Base-by-base conservation (phyloP, 768 basidiomycete genomes). In the Amanita molliuscula region DNA sequence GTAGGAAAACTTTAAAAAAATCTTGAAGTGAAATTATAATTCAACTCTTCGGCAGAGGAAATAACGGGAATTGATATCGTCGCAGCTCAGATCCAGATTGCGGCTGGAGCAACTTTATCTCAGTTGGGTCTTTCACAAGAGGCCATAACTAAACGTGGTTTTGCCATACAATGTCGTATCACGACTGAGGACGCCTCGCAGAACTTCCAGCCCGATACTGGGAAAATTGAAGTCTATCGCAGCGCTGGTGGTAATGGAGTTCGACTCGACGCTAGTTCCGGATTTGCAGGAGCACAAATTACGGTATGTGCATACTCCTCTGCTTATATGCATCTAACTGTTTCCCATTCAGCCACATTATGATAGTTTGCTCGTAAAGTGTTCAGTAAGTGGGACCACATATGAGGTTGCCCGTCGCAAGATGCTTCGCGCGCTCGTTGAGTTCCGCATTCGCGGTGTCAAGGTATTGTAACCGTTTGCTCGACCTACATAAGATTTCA, bases 31-130 rank as follows among this genome's bases (percentile, higher is more conserved):
- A 26, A 43, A 20, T 31, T 26, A 48, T 36, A 47, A 44, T 47
- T 59, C 34, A 46, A 35, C 36, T 48, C 43, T 50, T 25, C 63
- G 31, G 13, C 5, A 94, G 96, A 98, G 87, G 94, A 97, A 64
- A 99, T 99, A 61, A 98, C 96, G 53, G 96, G 96, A 45, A 93
- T 98, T 65, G 96, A 99, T 62, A 95, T 99, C 55, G 93, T 98
- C 35, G 96, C 96, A 48, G 96, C 96, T 16, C 96, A 98, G 67
- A 98, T 99, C 57, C 96, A 98, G 70, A 97, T 99, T 59, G 95
- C 95, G n/a, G 96, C 93, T 45, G 96, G 96, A 47, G 96, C 94
- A 5, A 88, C 93, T 40, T 81, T 98, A 38, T 83, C 91, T 7
- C 92, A 96, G 63, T 84, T 98, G 54, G 96, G 96, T 50, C 74